These are phyloP conservation scores for Silene noctiflora DNA, from an alignment of 179 eudicot species.

Conservation along the genomic window DNA sequence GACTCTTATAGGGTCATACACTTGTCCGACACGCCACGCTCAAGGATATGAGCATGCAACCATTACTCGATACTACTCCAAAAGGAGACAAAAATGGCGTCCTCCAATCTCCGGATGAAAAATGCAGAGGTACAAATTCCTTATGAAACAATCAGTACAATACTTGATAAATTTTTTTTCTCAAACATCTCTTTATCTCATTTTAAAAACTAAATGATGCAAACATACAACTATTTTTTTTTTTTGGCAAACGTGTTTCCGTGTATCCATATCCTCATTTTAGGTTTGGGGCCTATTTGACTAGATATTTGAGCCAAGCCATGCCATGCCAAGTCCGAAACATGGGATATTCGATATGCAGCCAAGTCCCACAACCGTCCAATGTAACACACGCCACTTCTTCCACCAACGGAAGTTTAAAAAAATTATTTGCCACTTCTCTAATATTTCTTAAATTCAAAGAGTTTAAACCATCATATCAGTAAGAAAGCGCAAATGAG, in stretches of 20 bases:
- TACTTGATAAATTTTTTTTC: not conserved
- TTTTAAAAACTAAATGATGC: not conserved
- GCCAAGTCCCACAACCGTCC: not conserved
- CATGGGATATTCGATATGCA: not conserved
- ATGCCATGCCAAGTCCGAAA: not conserved
- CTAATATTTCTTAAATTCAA: not conserved
- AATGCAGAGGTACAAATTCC: not conserved
- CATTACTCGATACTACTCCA: not conserved
- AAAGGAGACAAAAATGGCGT: not conserved
- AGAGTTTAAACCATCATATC: not conserved
- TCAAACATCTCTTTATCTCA: not conserved
- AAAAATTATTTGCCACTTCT: not conserved
- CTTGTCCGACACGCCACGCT: not conserved
- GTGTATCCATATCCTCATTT: not conserved
- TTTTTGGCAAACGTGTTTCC: not conserved
- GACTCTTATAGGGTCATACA: not conserved
- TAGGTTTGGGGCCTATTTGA: not conserved
- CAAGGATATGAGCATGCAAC: not conserved
- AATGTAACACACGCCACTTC: not conserved
- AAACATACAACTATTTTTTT: not conserved
- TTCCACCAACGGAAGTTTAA: not conserved
- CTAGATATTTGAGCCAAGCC: not conserved
- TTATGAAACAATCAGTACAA: not conserved
- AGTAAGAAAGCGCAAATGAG: conserved; percentile 2
- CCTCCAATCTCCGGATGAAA: not conserved